A percentile compares a stretch with the other conserved stretches of the same genome.
These are phyloP conservation scores for Aegilops longissima DNA, from an alignment of 176 grass and related monocot species.

Conservation along the genomic window DNA sequence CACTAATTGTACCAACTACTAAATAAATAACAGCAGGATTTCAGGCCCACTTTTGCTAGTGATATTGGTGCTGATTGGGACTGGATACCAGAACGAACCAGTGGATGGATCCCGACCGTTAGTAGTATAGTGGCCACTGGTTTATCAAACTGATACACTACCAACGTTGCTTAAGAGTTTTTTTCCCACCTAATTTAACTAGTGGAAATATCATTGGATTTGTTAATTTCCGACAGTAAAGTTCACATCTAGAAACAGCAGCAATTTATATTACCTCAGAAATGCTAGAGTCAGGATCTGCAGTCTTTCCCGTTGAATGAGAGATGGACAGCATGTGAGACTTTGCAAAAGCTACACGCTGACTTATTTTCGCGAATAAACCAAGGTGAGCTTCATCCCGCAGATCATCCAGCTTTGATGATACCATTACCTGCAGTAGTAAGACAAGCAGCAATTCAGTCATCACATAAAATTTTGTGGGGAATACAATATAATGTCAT, in stretches of 20 bases:
- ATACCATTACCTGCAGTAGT: slow-evolving; percentile 64
- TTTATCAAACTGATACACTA: neutral
- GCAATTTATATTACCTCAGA: slow-evolving; percentile 48
- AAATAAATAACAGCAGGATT: slow-evolving; percentile 5
- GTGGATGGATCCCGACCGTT: neutral
- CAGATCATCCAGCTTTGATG: slow-evolving; percentile 69
- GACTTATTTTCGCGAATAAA: slow-evolving; percentile 56
- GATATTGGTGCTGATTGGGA: slow-evolving; percentile 13
- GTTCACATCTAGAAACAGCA: neutral
- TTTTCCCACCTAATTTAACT: neutral
- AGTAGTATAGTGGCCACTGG: neutral
- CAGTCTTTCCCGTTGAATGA: slow-evolving; percentile 29
- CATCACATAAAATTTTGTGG: neutral
- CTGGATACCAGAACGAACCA: neutral
- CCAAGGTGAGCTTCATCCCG: slow-evolving; percentile 41
- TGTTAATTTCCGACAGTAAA: neutral
- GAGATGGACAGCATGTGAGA: slow-evolving; percentile 58
- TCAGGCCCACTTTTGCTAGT: slow-evolving; percentile 9
- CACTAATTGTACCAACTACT: neutral
- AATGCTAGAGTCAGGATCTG: slow-evolving; percentile 42
- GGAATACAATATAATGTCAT: neutral
- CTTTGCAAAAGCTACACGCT: slow-evolving; percentile 46
- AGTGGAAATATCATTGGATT: neutral
- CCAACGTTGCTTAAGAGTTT: neutral
- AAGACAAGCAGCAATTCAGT: neutral